Conservation (phyloP, 345 rosid genomes). For the Mangifera indica region DNA sequence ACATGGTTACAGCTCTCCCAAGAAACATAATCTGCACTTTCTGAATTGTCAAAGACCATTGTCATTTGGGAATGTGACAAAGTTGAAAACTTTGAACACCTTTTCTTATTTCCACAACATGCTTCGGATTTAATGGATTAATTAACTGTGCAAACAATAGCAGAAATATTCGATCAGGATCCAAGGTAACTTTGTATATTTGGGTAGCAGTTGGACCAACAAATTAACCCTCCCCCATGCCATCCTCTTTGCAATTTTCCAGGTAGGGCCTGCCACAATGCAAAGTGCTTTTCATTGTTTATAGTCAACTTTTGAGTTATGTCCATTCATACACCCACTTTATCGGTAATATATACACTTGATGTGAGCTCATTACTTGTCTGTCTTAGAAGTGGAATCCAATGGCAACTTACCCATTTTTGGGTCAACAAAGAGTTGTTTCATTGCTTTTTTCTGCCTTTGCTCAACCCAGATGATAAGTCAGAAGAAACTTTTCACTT, state of each 20-base stretch:
- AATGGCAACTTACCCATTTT: background rate
- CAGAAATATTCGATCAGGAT: background rate
- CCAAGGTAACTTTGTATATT: background rate
- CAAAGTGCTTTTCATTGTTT: background rate
- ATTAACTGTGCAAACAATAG: background rate
- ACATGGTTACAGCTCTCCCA: background rate
- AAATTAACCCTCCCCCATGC: background rate
- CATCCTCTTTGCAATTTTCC: background rate
- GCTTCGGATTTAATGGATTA: background rate
- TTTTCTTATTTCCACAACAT: background rate
- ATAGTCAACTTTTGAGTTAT: background rate
- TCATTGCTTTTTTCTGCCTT: background rate
- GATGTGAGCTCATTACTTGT: background rate
- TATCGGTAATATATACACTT: too few relatives aligned
- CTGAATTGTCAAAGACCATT: background rate
- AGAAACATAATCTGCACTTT: background rate
- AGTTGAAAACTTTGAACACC: background rate
- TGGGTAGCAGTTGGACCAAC: background rate
- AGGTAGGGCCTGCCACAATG: background rate
- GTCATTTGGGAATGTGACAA: background rate
- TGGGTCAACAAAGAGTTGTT: background rate
- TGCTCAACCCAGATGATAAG: background rate
- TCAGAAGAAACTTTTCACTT: background rate
- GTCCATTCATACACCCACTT: background rate
- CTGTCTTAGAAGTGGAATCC: constrained; percentile 4